phyloP scores from a whole-genome alignment of 1,284 basidiomycete species.

The Moesziomyces parantarcticus region DNA sequence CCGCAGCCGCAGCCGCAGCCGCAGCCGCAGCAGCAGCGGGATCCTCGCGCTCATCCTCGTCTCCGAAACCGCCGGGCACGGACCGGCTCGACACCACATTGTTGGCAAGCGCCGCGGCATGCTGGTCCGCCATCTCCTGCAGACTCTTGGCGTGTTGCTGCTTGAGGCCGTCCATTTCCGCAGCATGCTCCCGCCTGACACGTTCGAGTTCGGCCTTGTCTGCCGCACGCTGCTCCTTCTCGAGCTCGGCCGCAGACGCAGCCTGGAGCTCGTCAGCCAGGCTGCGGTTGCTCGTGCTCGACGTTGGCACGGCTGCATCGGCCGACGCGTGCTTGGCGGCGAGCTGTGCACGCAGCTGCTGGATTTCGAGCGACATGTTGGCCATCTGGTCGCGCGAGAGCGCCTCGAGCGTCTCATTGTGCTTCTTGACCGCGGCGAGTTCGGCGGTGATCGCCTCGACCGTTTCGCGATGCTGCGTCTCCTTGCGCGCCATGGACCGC shows the following conservation, averaged over 20 bases:
- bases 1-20: too few relatives aligned
- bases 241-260: conserved; percentile 30
- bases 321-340: conserved; percentile 48
- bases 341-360: conserved; percentile 77
- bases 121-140: conserved; percentile 28
- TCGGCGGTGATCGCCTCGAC: conserved; percentile 79
- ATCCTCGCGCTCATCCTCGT: conserved; percentile 13
- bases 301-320: conserved; percentile 51
- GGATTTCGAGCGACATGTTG: conserved; percentile 81
- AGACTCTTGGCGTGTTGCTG: conserved; percentile 34
- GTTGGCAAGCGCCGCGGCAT: conserved; percentile 28
- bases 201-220: conserved; percentile 12
- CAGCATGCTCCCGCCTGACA: conserved; percentile 27
- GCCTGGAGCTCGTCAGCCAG: conserved; percentile 86
- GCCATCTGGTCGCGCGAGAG: conserved; percentile 83
- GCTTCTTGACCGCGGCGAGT: conserved; percentile 76
- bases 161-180: conserved; percentile 16
- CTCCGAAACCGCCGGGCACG: conserved; percentile 13
- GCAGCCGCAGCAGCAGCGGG: too few relatives aligned
- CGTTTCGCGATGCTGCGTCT: conserved; percentile 81
- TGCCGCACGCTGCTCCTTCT: conserved; percentile 3
- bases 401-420: conserved; percentile 81
- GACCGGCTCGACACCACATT: conserved; percentile 1
- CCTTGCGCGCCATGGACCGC: conserved; percentile 89
- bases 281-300: conserved; percentile 47